phyloP scores from a whole-genome alignment of 257 asterid genomes.

The Nemophila menziesii region DNA sequence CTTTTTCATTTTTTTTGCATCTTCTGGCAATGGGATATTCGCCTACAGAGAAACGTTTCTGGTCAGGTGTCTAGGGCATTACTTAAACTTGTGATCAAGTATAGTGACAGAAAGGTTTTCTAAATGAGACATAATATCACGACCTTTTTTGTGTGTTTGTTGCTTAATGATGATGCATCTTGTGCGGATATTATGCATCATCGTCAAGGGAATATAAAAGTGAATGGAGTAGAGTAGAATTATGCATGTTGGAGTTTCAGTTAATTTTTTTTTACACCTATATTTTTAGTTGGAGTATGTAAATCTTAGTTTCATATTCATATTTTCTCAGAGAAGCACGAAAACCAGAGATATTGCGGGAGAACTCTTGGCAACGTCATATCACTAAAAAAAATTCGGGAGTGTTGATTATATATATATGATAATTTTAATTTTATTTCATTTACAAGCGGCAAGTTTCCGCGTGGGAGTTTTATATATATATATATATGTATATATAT shows the following conservation, averaged over 20 bases:
- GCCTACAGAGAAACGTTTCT: conserved; percentile 49
- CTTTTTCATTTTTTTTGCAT: not conserved
- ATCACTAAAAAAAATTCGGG: conserved; percentile 56
- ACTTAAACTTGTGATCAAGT: conserved; percentile 13
- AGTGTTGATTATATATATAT: too few relatives aligned
- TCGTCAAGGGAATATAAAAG: conserved; percentile 17
- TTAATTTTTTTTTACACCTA: too few relatives aligned
- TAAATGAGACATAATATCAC: not conserved
- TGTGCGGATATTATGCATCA: too few relatives aligned
- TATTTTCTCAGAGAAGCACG: conserved; percentile 48
- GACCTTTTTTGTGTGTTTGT: not conserved
- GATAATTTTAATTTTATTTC: too few relatives aligned
- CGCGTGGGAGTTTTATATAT: too few relatives aligned
- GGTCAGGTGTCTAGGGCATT: conserved; percentile 37
- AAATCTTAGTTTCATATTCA: too few relatives aligned
- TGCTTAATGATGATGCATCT: too few relatives aligned
- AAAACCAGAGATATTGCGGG: conserved; percentile 50
- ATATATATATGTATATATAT: too few relatives aligned
- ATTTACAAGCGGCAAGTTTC: too few relatives aligned
- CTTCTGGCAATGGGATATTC: conserved; percentile 46
- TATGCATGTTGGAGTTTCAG: conserved; percentile 46
- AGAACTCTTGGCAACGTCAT: conserved; percentile 76
- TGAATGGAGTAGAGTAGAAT: conserved; percentile 67
- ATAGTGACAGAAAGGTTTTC: conserved; percentile 28
- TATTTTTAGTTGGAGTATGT: too few relatives aligned